Base-by-base conservation (phyloP, 495 filamentous ascomycete genomes). In the Hyaloscypha finlandica region DNA sequence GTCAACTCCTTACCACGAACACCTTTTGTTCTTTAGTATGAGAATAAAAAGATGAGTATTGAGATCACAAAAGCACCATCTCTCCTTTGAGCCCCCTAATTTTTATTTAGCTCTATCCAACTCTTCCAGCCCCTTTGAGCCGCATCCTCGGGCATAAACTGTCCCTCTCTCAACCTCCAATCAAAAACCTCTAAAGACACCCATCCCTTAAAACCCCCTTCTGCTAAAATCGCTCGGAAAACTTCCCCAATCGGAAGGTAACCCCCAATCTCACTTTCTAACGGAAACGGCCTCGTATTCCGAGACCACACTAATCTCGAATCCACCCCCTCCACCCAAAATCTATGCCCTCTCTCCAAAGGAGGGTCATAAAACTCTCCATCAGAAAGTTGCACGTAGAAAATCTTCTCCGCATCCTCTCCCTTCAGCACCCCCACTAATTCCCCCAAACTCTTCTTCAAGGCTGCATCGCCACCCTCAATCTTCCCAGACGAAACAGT, bases 381-480 rank as follows among this genome's bases (percentile, higher is more conserved):
- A 68, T 94, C 90, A 12, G 89, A 89, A 32, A 93, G 81, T 78
- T 94, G 91, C 8, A 93, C 82, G 67, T 89, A 92, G 73, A 91
- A 92, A 11, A 94, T 80, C 78, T 92, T 93, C 33, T 76, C 71
- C 11, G 86, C 76, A 58, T 90, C 85, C 37, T 92, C 80, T 0
- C 77, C 78, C 0, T 76, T 67, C 1, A 86, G 74, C n/a, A 94
- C 42, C 8, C 1, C 16, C 42, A 48, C 42, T 4, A 48, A 77
- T 53, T 80, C 78, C 4, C 79, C 73, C 30, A 94, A 76, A 4
- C 87, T 89, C 8, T 77, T 78, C 30, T 77, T 73, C 9, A 91
- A 75, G 8, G 84, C 84, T 1, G 77, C 77, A 0, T 88, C 86
- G 4, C 87, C 88, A 68, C 88, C 80, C 8, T 78, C 72, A 0